A percentile compares a stretch with the other conserved stretches of the same genome.
phyloP scores from a whole-genome alignment of 805 yeast species.

The Candida succiphila region DNA sequence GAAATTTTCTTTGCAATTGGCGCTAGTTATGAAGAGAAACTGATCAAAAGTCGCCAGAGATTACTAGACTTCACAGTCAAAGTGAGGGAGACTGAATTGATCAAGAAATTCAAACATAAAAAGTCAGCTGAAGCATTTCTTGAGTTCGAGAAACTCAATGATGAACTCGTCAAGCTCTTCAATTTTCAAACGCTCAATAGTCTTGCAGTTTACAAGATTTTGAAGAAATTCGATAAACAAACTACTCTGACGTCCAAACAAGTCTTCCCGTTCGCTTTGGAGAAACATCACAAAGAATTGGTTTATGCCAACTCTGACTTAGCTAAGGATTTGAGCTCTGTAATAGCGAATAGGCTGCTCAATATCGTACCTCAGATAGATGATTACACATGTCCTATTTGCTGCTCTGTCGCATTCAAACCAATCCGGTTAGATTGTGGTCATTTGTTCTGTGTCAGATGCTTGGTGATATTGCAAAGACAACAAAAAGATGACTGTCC shows the following conservation, averaged over 20 bases:
- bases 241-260: slow-evolving; percentile 42
- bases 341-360: slow-evolving; percentile 45
- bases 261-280: slow-evolving; percentile 29
- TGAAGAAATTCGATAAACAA: slow-evolving; percentile 69
- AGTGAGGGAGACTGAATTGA: slow-evolving; percentile 26
- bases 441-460: slow-evolving; percentile 65
- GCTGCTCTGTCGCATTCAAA: slow-evolving; percentile 60
- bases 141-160: slow-evolving; percentile 43
- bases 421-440: slow-evolving; percentile 58
- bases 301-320: slow-evolving; percentile 19
- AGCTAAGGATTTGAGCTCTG: slow-evolving; percentile 41
- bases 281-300: slow-evolving; percentile 7
- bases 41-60: slow-evolving; percentile 32
- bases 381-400: slow-evolving; percentile 68
- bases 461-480: slow-evolving; percentile 59
- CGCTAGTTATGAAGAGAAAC: slow-evolving; percentile 31
- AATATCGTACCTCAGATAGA: slow-evolving; percentile 63
- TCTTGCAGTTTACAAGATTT: slow-evolving; percentile 55
- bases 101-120: slow-evolving; percentile 34
- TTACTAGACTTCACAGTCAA: slow-evolving; percentile 29
- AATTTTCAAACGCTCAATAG: slow-evolving; percentile 54
- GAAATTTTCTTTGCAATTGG: slow-evolving; percentile 51
- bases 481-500: slow-evolving; percentile 55
- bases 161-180: slow-evolving; percentile 42
- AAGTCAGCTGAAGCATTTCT: slow-evolving; percentile 34